Evolutionary conservation across 2,329 filamentous ascomycete genomes (phyloP), one percentile per base, ranked within the genome.

Genomic region (Capronia americana): DNA sequence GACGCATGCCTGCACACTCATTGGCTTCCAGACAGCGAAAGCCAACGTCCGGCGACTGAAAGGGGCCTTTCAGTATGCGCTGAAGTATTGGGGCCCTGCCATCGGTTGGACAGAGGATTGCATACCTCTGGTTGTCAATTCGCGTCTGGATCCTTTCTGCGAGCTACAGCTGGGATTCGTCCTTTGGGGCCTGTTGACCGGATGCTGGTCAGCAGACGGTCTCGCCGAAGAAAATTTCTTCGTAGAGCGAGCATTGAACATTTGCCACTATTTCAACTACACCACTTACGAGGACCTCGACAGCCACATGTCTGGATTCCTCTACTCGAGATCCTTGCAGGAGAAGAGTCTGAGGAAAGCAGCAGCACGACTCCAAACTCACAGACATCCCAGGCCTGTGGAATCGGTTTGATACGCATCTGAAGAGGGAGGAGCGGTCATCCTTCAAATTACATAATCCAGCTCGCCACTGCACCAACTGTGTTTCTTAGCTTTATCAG

Each of bases 1-100:
- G 69, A 67, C 69, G 5, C 64, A 70, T 50, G 69, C 69, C 20
- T 70, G 69, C 53, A 70, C 69, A 5, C 34, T 70, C 48, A 69
- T 70, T 38, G 69, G 69, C 23, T 63, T 62, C 38, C 69, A 70
- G 32, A 69, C 67, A 11, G 69, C 64, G 17, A 66, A 59, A 24
- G 3, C 38, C 34, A 69, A 70, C 41, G 66, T 69, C 14, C 44
- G 38, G 23, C 55, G 62, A 23, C 66, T 69, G 1, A 28, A 63
- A 32, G 44, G 32, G 14, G 64, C 69, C 4, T 32, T 56, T 26
- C 20, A 44, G 24, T 63, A 59, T 4, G 69, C 66, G 7, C 54
- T 70, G n/a, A 61, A 61, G 34, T 60, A 56, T 41, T 70, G 69
- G 69, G 62, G 57, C 32, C 64, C 69, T 23, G 32, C 64, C 26